A percentile compares a stretch with the other conserved stretches of the same genome.
phyloP scores from a whole-genome alignment of 108 stramenopile species.

The Heterococcus sp. region DNA sequence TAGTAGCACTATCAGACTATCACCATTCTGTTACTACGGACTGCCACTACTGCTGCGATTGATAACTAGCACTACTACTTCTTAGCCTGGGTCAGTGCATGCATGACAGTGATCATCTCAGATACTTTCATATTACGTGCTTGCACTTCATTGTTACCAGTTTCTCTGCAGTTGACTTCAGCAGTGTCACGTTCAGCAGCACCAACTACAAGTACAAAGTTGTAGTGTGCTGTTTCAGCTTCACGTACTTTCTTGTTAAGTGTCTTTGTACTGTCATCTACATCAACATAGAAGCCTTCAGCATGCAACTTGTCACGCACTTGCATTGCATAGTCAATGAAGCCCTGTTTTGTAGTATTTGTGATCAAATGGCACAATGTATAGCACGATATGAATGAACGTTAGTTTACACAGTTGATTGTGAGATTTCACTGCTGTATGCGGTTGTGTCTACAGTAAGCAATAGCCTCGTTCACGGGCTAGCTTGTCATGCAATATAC shows the following conservation, averaged over 20 bases:
- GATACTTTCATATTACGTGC: conserved; percentile 67
- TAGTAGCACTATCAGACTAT: not conserved
- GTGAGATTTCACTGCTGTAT: no score
- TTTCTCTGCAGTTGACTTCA: conserved; percentile 80
- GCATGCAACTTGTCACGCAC: conserved; percentile 77
- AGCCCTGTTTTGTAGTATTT: no score
- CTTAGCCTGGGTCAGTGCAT: not conserved
- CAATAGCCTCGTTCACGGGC: no score
- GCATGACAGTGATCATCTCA: conserved; percentile 69
- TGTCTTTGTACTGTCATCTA: conserved; percentile 81
- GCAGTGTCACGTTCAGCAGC: conserved; percentile 72
- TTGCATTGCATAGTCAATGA: conserved; percentile 2
- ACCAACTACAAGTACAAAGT: conserved; percentile 97
- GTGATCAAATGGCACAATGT: no score
- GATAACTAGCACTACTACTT: no score
- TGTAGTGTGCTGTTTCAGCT: conserved; percentile 92
- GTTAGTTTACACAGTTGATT: no score
- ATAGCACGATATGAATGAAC: no score
- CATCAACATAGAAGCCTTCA: conserved; percentile 88
- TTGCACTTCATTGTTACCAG: conserved; percentile 77
- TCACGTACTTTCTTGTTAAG: conserved; percentile 98
- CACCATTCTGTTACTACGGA: not conserved
- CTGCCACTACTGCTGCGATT: no score
- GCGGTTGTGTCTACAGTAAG: no score
- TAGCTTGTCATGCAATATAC: no score